Evolutionary conservation across 257 asterid species (phyloP), one percentile per base, ranked within the genome.

Genomic region (Lycium barbarum): DNA sequence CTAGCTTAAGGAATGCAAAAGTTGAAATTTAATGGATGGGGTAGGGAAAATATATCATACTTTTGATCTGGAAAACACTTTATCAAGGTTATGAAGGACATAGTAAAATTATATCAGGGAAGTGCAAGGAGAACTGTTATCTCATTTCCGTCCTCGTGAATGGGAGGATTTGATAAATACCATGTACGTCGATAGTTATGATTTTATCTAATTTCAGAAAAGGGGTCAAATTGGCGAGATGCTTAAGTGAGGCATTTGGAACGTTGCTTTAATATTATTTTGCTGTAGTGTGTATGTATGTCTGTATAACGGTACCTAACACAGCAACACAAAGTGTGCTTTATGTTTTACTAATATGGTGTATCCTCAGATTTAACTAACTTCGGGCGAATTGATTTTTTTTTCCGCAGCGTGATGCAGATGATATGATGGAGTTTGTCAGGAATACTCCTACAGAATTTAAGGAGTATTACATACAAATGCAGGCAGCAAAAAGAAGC

Each of bases 401-500:
- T 55, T 18, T 88, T 47, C 62, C 53, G 55, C 92, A 97, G 99
- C 98, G 98, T 81, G 99, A 97, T 91, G 94, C 92, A 85, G 97
- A 95, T 47, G 98, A 97, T 86, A 91, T 94, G 97, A 86, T 59
- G 70, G 95, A 93, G 89, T 92, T 95, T 87, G 97, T 93, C 61
- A 90, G 93, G 83, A 89, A 86, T 84, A 89, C 98, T 88, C 92
- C 98, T 13, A 86, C 93, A 14, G 98, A 95, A 88, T 97, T 94
- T 84, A 95, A 95, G 90, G 97, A 94, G 91, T 95, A 95, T 88
- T 97, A 94, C 92, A 92, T 93, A 88, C 99, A 97, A 88, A 95
- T 97, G 99, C 99, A 97, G 91, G 93, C 92, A 87, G 98, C 98
- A 59, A 97, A 97, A 90, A 97, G 99, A 93, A 97, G 96, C 90